Evolutionary conservation across 805 yeast species (phyloP).

Genomic region (Wickerhamiella lipophila): DNA sequence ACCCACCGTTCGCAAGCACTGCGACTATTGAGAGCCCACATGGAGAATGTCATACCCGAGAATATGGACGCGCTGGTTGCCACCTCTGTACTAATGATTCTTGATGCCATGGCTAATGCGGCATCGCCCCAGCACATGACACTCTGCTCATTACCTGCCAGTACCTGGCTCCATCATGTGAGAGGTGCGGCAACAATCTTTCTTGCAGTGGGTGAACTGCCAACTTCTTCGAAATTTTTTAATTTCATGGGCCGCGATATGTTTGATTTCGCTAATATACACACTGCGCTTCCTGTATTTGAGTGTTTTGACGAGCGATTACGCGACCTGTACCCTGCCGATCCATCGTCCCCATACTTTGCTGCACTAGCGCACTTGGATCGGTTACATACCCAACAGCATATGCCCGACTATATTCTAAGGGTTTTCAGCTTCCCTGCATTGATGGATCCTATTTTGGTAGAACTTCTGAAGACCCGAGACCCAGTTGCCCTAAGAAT

Average conservation of each 20-base stretch:
- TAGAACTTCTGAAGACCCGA: conserved; percentile 67
- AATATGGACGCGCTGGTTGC: conserved; percentile 85
- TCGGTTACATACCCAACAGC: conserved; percentile 61
- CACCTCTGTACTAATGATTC: conserved; percentile 72
- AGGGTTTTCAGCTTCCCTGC: conserved; percentile 92
- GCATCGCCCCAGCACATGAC: conserved; percentile 39
- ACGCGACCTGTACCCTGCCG: conserved; percentile 75
- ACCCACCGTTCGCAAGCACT: conserved; percentile 81
- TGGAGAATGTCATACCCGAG: conserved; percentile 64
- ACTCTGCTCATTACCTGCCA: conserved; percentile 61
- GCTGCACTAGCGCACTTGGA: conserved; percentile 79
- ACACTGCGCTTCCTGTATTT: conserved; percentile 29
- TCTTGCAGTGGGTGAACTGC: conserved; percentile 91
- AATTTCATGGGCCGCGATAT: conserved; percentile 73
- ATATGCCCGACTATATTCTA: conserved; percentile 73
- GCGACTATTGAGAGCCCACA: conserved; percentile 69
- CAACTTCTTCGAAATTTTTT: conserved; percentile 51
- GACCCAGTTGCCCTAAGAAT: conserved; percentile 82
- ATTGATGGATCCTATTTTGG: conserved; percentile 63
- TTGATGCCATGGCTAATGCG: conserved; percentile 92
- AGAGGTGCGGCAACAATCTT: conserved; percentile 93
- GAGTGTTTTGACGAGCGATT: conserved; percentile 75
- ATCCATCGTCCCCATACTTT: conserved; percentile 69
- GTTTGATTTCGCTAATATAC: conserved; percentile 64
- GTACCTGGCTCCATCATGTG: conserved; percentile 95